Evolutionary conservation across 495 filamentous ascomycete species (phyloP).

Genomic region (Cladorrhinum samala): DNA sequence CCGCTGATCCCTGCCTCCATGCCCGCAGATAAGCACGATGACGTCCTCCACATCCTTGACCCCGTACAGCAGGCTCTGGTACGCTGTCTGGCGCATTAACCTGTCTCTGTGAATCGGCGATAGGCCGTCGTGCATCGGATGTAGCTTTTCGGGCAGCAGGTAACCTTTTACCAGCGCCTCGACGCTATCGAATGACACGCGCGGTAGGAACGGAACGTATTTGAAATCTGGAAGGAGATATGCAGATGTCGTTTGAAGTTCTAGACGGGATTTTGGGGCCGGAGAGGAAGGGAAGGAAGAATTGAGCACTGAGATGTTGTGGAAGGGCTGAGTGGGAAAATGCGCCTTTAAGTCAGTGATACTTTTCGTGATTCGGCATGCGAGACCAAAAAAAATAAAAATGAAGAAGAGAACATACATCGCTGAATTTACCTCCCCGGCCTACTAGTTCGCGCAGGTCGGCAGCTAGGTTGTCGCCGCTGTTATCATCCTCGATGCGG

Average conservation of each 20-base stretch:
- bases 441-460: conserved; percentile 63
- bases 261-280: conserved; percentile 15
- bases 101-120: conserved; percentile 44
- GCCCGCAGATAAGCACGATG: conserved; percentile 77
- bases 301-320: conserved; percentile 69
- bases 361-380: too few species aligned
- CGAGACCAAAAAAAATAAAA: too few species aligned
- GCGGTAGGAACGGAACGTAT: conserved; percentile 65
- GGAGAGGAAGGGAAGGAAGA: conserved; percentile 54
- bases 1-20: conserved; percentile 68
- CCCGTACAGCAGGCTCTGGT: conserved; percentile 37
- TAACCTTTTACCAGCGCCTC: conserved; percentile 53
- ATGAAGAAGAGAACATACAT: too few species aligned
- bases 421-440: conserved; percentile 57
- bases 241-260: conserved; percentile 51
- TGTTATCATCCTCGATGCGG: conserved; percentile 54
- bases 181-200: conserved; percentile 43
- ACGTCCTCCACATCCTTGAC: conserved; percentile 58
- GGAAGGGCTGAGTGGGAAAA: conserved; percentile 57
- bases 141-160: conserved; percentile 53
- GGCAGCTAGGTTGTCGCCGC: conserved; percentile 58
- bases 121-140: conserved; percentile 50
- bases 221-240: conserved; percentile 75
- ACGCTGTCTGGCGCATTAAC: conserved; percentile 34
- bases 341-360: neutral